Evolutionary conservation across 192 early-diverging fungal species (phyloP), one percentile per base, ranked within the genome.

Genomic region (Coemansia umbellata): DNA sequence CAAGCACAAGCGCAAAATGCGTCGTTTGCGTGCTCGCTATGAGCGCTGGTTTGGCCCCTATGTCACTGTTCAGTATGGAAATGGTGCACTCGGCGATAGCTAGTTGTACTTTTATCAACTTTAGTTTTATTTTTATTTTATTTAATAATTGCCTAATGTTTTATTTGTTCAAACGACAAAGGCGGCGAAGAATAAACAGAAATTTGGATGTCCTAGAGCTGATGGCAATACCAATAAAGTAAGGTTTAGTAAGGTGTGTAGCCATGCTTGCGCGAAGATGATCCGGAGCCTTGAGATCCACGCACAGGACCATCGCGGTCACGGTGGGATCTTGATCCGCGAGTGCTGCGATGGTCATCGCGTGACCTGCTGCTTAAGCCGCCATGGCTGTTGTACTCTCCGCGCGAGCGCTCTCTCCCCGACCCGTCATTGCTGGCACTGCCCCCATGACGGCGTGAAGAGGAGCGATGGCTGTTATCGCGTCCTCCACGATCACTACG

Each of bases 11-110:
- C 61, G 74, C 42, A 62, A 62, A 33, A 53, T 63, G n/a, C 72
- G 72, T 17, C 64, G 72, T 22, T 37, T 74, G 42, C 72, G 72
- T 15, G 60, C 64, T 4, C 72, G 74, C 24, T 76, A 76, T 41
- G 67, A 70, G 31, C 66, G 74, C 42, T 76, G 74, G 74, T 76
- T 76, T 31, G 74, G 74, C 10, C 66, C 74, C 7, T 66, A 69
- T 44, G 67, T 76, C 47, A 53, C 41, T 8, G 72, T 67, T 14
- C 64, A 63, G 33, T 67, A 63, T 32, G 65, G 72, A 24, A 37
- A 48, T 23, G 35, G 41, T 31, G 52, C 50, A 8, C 47, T 55
- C n/a, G 45, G 47, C 41, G 67, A 54, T 13, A 13, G 28, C 8
- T 44, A 44, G 42, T n/a, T n/a, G 8, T 10, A 4, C 14, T 15